Evolutionary conservation across 2,329 filamentous ascomycete genomes (phyloP).

Genomic region (Venturia oleaginea): DNA sequence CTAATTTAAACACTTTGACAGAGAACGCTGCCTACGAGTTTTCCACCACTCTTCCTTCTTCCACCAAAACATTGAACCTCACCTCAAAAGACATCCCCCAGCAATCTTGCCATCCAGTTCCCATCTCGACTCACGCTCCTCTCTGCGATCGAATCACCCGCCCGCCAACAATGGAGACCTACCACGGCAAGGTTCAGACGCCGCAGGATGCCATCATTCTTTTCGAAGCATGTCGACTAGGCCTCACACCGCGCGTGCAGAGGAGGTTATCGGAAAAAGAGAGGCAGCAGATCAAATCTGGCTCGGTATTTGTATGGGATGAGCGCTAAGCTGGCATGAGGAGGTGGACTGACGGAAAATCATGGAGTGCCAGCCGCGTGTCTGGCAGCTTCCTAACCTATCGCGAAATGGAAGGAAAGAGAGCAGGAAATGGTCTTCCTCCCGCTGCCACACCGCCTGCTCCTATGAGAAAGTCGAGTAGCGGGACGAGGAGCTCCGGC

Average conservation of each 20-base stretch:
- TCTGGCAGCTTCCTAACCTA: constrained; percentile 97
- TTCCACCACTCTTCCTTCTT: not conserved
- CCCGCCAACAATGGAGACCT: constrained; percentile 70
- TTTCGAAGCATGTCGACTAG: constrained; percentile 92
- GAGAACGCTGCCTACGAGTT: not conserved
- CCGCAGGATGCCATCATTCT: constrained; percentile 93
- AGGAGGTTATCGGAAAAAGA: constrained; percentile 92
- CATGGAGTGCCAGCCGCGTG: constrained; percentile 95
- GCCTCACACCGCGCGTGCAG: constrained; percentile 83
- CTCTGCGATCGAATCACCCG: not conserved
- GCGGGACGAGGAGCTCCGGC: constrained; percentile 65
- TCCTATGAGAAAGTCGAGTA: not conserved
- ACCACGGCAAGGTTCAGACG: constrained; percentile 90
- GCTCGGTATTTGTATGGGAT: constrained; percentile 99
- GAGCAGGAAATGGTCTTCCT: constrained; percentile 64
- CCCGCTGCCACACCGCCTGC: constrained; percentile 23
- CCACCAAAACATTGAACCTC: not conserved
- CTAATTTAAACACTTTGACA: not conserved
- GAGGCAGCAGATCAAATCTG: constrained; percentile 87
- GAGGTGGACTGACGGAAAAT: constrained; percentile 97
- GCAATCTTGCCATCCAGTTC: not conserved
- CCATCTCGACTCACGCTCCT: not conserved
- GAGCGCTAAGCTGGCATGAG: constrained; percentile 97
- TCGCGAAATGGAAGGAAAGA: constrained; percentile 97
- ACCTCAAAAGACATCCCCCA: not conserved